Evolutionary conservation across 805 yeast genomes (phyloP).

Genomic region (Lachancea sp.): DNA sequence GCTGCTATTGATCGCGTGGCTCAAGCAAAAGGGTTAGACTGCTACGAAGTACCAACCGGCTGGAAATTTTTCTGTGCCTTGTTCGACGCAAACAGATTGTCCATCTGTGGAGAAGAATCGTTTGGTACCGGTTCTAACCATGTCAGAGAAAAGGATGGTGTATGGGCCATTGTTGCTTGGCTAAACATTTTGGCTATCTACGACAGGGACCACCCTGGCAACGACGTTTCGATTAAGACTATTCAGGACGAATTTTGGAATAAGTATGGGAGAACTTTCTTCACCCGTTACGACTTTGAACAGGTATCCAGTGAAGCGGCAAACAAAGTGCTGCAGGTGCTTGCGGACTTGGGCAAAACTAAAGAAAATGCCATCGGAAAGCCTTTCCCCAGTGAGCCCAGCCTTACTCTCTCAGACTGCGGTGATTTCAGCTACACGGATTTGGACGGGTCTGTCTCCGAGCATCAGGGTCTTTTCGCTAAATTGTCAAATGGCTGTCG

Average conservation of each 20-base stretch:
- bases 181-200: conserved; percentile 87
- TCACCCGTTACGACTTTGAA: conserved; percentile 93
- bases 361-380: conserved; percentile 43
- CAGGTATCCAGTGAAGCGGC: conserved; percentile 75
- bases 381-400: conserved; percentile 39
- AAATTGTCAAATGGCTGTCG: conserved; percentile 78
- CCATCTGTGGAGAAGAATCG: conserved; percentile 97
- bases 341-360: conserved; percentile 38
- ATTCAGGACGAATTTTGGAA: conserved; percentile 86
- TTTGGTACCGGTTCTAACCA: conserved; percentile 98
- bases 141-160: conserved; percentile 94
- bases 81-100: conserved; percentile 85
- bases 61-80: conserved; percentile 98
- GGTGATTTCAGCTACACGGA: conserved; percentile 92
- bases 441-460: conserved; percentile 84
- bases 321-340: conserved; percentile 49
- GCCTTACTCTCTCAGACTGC: conserved; percentile 58
- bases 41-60: conserved; percentile 97
- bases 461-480: conserved; percentile 81
- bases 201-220: conserved; percentile 51
- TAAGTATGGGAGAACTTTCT: conserved; percentile 93
- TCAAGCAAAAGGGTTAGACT: conserved; percentile 58
- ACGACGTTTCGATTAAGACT: conserved; percentile 59
- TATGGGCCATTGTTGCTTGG: conserved; percentile 98
- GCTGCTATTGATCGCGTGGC: conserved; percentile 93